Evolutionary conservation across 2,329 filamentous ascomycete genomes (phyloP), one percentile per base, ranked within the genome.

Genomic region (Fusarium nodosum): DNA sequence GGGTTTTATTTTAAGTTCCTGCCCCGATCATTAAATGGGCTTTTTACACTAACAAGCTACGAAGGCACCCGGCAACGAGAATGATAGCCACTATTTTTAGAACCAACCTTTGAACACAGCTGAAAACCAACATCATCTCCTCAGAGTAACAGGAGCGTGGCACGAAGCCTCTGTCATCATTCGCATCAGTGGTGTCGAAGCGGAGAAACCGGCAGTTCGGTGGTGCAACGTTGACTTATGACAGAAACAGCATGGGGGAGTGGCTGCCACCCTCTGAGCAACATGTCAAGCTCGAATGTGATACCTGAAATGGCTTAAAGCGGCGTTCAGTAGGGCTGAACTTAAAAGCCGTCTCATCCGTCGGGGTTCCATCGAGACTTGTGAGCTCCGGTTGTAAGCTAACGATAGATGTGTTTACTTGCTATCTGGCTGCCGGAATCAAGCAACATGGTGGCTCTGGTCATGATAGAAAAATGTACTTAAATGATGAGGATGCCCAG

Each of bases 271-370:
- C 11, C 39, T 55, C 15, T 28, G 20, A 15, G n/a, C 42, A 22
- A n/a, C 30, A n/a, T 13, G 47, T 4, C 28, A 33, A 24, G 24
- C 13, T 28, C 28, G 36, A 16, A 18, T 65, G 33, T 36, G 18
- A 38, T 36, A n/a, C n/a, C 20, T n/a, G 31, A 38, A 48, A n/a
- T 57, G 16, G 28, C 24, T 41, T 20, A 26, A 52, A 13, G 50
- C 56, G 53, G 51, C 67, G 58, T 39, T 46, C 53, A 22, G 31
- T 33, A 33, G 38, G 57, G 64, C 60, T 68, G 58, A 64, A 67
- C 54, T 54, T 44, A 51, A 12, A 30, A 52, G 26, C 64, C 70
- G 60, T 47, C 26, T 45, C 42, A 60, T 20, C 70, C 68, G 65
- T 62, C 68, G 45, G 62, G 22, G 50, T 42, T 31, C 36, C 44